These are phyloP conservation scores for Xanthoconium stramineum DNA, from an alignment of 768 basidiomycete genomes.

Conservation along the genomic window DNA sequence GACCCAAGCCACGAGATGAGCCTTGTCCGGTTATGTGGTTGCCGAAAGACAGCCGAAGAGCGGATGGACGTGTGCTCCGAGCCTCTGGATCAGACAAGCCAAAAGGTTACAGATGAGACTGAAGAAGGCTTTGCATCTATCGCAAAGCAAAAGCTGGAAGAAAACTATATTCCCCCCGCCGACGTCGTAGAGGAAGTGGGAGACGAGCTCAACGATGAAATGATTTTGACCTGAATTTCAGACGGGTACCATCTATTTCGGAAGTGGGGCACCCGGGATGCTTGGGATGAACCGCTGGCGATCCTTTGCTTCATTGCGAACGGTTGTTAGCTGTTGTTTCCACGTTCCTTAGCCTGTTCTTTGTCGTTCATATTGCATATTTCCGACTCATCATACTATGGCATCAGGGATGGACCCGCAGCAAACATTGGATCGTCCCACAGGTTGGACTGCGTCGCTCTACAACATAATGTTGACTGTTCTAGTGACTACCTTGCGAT, in stretches of 20 bases:
- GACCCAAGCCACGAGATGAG: slow-evolving; percentile 44
- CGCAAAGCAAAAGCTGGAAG: slow-evolving; percentile 33
- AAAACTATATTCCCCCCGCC: slow-evolving; percentile 17
- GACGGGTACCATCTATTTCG: not conserved
- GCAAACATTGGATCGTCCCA: not conserved
- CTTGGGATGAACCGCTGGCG: slow-evolving; percentile 33
- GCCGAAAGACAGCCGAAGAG: slow-evolving; percentile 24
- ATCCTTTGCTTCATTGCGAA: slow-evolving; percentile 31
- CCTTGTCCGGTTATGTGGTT: slow-evolving; percentile 44
- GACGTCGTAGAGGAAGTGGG: slow-evolving; percentile 17
- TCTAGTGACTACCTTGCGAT: too few species aligned
- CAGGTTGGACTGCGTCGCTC: not conserved
- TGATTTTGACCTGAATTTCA: slow-evolving; percentile 3
- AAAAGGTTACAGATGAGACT: slow-evolving; percentile 41
- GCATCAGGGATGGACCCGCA: not conserved
- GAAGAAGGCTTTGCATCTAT: slow-evolving; percentile 48
- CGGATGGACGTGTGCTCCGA: slow-evolving; percentile 15
- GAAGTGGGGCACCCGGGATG: slow-evolving; percentile 15
- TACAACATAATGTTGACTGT: not conserved
- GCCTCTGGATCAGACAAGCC: slow-evolving; percentile 17
- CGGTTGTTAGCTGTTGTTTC: slow-evolving; percentile 32
- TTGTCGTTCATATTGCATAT: not conserved
- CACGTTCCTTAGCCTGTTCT: slow-evolving; percentile 17
- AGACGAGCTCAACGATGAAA: slow-evolving; percentile 20
- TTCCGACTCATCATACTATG: slow-evolving; percentile 7